Conservation (phyloP, 495 filamentous ascomycete species). For the Podospora pseudoanserina region DNA sequence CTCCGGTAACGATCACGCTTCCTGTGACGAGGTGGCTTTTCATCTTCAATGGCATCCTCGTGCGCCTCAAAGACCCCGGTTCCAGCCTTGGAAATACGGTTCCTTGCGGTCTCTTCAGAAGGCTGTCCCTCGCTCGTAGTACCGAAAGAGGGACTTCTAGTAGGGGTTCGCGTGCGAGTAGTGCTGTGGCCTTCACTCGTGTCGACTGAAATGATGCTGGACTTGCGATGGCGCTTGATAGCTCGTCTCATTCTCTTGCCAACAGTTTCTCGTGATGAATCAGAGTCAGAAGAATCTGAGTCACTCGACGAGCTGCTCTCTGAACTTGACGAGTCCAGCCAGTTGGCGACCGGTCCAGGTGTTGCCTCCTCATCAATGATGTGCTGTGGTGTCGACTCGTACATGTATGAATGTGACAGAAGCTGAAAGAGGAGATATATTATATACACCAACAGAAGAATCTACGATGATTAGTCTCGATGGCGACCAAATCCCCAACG, state of each 20-base stretch:
- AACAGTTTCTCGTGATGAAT: conserved; percentile 64
- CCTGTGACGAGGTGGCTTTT: conserved; percentile 27
- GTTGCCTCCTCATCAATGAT: conserved; percentile 84
- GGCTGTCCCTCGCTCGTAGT: conserved; percentile 31
- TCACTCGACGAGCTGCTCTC: conserved; percentile 53
- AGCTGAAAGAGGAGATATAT: conserved; percentile 86
- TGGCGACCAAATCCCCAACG: conserved; percentile 23
- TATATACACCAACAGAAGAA: conserved; percentile 75
- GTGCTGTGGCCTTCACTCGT: conserved; percentile 36
- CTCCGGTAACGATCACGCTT: conserved; percentile 35
- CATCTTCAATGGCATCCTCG: conserved; percentile 42
- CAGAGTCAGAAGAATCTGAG: conserved; percentile 58
- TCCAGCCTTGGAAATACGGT: conserved; percentile 18
- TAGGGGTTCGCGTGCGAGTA: conserved; percentile 33
- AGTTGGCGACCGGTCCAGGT: conserved; percentile 72
- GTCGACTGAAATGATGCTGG: conserved; percentile 65
- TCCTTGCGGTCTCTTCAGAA: conserved; percentile 34
- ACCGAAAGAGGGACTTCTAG: conserved; percentile 38
- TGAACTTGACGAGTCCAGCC: conserved; percentile 67
- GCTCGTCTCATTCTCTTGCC: conserved; percentile 69
- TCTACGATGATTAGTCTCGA: conserved; percentile 16
- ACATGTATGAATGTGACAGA: conserved; percentile 86
- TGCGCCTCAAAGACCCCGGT: conserved; percentile 16
- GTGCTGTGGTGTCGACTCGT: conserved; percentile 80
- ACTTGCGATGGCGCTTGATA: conserved; percentile 69